Evolutionary conservation across 345 rosid genomes (phyloP).

Genomic region (Salix purpurea): DNA sequence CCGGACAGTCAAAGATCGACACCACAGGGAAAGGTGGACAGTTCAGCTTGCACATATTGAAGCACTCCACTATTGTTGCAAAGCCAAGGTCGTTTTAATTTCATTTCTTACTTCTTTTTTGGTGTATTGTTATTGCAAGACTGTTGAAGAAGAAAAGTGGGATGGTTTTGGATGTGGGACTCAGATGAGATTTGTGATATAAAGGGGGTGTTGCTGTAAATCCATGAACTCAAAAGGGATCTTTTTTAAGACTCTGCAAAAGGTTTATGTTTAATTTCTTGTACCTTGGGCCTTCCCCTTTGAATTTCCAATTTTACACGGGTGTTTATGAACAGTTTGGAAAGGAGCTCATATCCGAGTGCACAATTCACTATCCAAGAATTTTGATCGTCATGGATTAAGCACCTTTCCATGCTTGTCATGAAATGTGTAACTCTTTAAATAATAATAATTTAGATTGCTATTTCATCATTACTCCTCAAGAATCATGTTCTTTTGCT

Average conservation of each 20-base stretch:
- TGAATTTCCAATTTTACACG: background rate
- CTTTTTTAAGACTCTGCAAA: background rate
- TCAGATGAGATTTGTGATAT: background rate
- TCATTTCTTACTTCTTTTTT: background rate
- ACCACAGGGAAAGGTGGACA: conserved; percentile 92
- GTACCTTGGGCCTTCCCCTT: background rate
- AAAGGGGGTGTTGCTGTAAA: background rate
- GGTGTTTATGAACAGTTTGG: too few relatives aligned
- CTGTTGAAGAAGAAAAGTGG: background rate
- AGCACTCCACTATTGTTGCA: conserved; percentile 83
- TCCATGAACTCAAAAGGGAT: background rate
- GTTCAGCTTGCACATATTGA: conserved; percentile 89
- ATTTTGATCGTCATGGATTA: too few relatives aligned
- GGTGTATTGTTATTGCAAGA: background rate
- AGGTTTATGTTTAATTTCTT: background rate
- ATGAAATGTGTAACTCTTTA: too few relatives aligned
- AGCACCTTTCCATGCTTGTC: too few relatives aligned
- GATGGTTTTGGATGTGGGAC: background rate
- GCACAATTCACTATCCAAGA: too few relatives aligned
- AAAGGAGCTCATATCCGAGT: too few relatives aligned
- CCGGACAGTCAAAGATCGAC: conserved; percentile 74
- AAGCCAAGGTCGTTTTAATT: conserved; percentile 57
- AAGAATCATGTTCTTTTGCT: too few relatives aligned
- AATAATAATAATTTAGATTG: too few relatives aligned
- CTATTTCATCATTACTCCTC: too few relatives aligned